Evolutionary conservation across 2,329 filamentous ascomycete species (phyloP).

Genomic region (Fusarium scirpi): DNA sequence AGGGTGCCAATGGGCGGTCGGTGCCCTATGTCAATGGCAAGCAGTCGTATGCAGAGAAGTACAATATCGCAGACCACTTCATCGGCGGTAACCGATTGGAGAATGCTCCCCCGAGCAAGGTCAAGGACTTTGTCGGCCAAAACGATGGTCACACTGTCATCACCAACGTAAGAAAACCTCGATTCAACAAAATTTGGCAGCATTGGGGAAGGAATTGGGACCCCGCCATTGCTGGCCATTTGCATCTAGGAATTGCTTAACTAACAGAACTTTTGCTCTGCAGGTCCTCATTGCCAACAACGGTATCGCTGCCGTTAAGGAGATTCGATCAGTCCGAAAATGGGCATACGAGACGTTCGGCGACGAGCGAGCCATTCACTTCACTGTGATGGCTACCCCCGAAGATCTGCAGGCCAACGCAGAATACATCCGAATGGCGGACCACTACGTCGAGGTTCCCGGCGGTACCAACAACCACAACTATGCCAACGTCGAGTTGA

Average conservation of each 20-base stretch:
- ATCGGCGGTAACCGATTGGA: constrained; percentile 92
- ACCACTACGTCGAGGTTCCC: constrained; percentile 98
- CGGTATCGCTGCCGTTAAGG: constrained; percentile 99
- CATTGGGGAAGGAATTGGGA: neutral
- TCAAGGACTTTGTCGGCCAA: constrained; percentile 94
- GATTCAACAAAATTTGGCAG: neutral
- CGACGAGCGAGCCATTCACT: constrained; percentile 97
- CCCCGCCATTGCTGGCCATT: constrained; percentile 18
- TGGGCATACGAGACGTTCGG: constrained; percentile 99
- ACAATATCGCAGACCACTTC: constrained; percentile 90
- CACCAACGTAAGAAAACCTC: constrained; percentile 79
- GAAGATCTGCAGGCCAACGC: constrained; percentile 98
- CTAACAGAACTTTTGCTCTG: constrained; percentile 27
- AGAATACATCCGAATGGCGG: constrained; percentile 99
- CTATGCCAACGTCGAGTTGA: constrained; percentile 99
- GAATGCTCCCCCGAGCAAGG: constrained; percentile 83
- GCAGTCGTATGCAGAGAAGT: constrained; percentile 80
- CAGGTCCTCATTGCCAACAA: constrained; percentile 99
- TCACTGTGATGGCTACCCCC: constrained; percentile 99
- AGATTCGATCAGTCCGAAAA: constrained; percentile 99
- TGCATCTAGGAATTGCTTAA: neutral
- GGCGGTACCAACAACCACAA: constrained; percentile 99
- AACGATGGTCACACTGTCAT: constrained; percentile 98
- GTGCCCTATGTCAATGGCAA: constrained; percentile 68
- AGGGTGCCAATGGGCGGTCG: constrained; percentile 60